Conservation (phyloP, 352 stramenopile species). For the Globisporangium paddicum region DNA sequence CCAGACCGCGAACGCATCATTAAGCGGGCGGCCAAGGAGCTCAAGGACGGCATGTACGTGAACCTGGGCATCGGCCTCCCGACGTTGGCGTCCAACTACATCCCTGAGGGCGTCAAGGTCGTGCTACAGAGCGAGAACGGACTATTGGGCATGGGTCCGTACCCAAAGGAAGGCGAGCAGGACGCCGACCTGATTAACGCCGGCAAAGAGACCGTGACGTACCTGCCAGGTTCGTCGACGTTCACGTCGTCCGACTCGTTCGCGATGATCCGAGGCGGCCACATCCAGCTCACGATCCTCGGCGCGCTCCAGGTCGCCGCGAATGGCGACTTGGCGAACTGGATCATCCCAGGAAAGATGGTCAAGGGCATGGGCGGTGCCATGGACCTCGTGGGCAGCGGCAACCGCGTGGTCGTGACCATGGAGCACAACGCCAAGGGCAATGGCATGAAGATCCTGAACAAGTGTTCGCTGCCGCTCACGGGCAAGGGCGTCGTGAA, state of each 20-base stretch:
- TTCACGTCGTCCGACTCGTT: slow-evolving; percentile 95
- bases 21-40: slow-evolving; percentile 85
- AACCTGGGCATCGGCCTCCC: slow-evolving; percentile 97
- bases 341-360: slow-evolving; percentile 96
- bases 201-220: slow-evolving; percentile 96
- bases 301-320: slow-evolving; percentile 92
- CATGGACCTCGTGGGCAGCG: slow-evolving; percentile 95
- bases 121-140: slow-evolving; percentile 97
- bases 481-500: slow-evolving; percentile 94
- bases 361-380: slow-evolving; percentile 97
- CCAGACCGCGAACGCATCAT: slow-evolving; percentile 91
- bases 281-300: slow-evolving; percentile 96
- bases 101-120: slow-evolving; percentile 92
- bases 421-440: slow-evolving; percentile 97
- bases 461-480: slow-evolving; percentile 91
- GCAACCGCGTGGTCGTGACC: slow-evolving; percentile 93
- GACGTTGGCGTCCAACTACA: slow-evolving; percentile 94
- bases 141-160: slow-evolving; percentile 92
- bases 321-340: slow-evolving; percentile 95
- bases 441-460: slow-evolving; percentile 93
- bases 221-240: slow-evolving; percentile 88
- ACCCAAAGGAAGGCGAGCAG: slow-evolving; percentile 83
- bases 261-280: slow-evolving; percentile 95
- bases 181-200: slow-evolving; percentile 97
- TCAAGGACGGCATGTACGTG: slow-evolving; percentile 96